These are phyloP conservation scores for Ganoderma lucidum DNA, from an alignment of 1,284 basidiomycete genomes.

Conservation along the genomic window DNA sequence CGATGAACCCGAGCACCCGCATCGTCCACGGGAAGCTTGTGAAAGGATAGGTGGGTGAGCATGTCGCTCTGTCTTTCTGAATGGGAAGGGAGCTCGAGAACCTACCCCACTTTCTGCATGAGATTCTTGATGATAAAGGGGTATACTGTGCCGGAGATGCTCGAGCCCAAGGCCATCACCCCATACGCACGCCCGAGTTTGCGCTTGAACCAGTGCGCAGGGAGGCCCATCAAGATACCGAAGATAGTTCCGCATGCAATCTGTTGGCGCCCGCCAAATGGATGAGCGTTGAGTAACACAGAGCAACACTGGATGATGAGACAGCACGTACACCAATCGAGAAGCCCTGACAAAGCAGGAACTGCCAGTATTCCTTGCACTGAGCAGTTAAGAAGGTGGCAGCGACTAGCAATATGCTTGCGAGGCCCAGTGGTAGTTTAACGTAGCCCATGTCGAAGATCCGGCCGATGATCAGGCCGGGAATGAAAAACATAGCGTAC, in stretches of 20 bases:
- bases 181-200: constrained; percentile 51
- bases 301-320: constrained; percentile 11
- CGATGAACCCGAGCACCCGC: constrained; percentile 63
- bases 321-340: constrained; percentile 47
- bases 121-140: constrained; percentile 52
- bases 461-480: constrained; percentile 57
- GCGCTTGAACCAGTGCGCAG: constrained; percentile 60
- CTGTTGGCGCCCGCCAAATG: constrained; percentile 24
- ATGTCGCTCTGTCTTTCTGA: not conserved
- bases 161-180: constrained; percentile 50
- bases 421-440: constrained; percentile 46
- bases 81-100: not conserved
- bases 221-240: constrained; percentile 49
- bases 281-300: not conserved
- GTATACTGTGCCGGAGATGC: constrained; percentile 53
- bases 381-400: constrained; percentile 59
- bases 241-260: constrained; percentile 51
- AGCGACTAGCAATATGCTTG: constrained; percentile 46
- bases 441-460: constrained; percentile 63
- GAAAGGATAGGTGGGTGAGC: not conserved
- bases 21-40: constrained; percentile 68
- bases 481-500: constrained; percentile 57
- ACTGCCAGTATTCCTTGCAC: constrained; percentile 61
- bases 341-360: constrained; percentile 58
- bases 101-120: constrained; percentile 46